A percentile compares a stretch with the other conserved stretches of the same genome.
phyloP scores from a whole-genome alignment of 495 filamentous ascomycete genomes.

The Chaetomium fimeti region DNA sequence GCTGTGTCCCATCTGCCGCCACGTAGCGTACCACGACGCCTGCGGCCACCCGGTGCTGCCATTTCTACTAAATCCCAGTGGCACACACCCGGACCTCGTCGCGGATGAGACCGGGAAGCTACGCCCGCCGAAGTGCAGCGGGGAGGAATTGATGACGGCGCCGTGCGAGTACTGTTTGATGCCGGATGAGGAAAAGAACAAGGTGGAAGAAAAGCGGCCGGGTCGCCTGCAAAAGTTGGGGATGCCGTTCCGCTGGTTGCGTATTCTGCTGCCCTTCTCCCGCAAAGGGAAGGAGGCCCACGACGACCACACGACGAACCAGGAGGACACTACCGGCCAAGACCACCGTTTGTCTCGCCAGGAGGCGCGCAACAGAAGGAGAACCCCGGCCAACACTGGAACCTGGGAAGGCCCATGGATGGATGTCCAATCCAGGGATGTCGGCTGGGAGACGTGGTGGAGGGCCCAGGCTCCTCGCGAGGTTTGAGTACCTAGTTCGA shows the following conservation, averaged over 20 bases:
- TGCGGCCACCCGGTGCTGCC: constrained; percentile 46
- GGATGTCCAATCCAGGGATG: constrained; percentile 27
- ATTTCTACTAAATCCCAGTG: constrained; percentile 10
- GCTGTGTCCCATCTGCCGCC: constrained; percentile 44
- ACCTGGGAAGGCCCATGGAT: constrained; percentile 24
- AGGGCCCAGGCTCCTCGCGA: constrained; percentile 23
- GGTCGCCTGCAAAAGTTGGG: constrained; percentile 3
- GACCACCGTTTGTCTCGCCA: neutral
- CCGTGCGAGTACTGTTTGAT: constrained; percentile 22
- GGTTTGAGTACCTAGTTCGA: constrained; percentile 5
- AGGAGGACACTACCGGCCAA: neutral
- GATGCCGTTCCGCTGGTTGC: constrained; percentile 14
- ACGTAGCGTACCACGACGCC: constrained; percentile 34
- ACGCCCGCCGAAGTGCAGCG: neutral
- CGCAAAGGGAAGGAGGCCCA: neutral
- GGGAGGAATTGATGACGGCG: neutral
- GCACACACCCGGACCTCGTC: constrained; percentile 9
- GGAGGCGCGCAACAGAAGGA: constrained; percentile 3
- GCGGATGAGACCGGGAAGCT: neutral
- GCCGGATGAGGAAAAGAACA: neutral
- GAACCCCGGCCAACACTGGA: neutral
- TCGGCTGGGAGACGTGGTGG: constrained; percentile 37
- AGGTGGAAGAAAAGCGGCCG: neutral
- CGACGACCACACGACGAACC: neutral
- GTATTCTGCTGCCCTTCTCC: neutral